Conservation (phyloP, 257 asterid species). For the Solanum virginianum region DNA sequence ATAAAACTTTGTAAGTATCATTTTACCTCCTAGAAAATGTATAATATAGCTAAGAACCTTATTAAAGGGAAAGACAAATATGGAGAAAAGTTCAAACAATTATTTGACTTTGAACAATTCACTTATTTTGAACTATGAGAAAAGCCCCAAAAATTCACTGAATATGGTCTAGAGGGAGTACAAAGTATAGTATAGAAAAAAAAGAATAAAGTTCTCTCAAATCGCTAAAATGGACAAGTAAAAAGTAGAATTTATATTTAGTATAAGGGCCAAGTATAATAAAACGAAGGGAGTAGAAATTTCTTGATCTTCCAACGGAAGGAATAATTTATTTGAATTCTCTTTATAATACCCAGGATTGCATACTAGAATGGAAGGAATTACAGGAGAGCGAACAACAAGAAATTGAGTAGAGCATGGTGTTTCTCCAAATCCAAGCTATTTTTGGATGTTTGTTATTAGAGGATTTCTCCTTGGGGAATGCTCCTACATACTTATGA, state of each 20-base stretch:
- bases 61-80: too few species aligned
- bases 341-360: background rate
- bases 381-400: background rate
- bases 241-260: background rate
- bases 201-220: background rate
- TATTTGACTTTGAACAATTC: too few species aligned
- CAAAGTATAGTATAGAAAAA: background rate
- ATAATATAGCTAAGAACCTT: too few species aligned
- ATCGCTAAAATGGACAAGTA: background rate
- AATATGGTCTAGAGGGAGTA: too few species aligned
- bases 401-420: background rate
- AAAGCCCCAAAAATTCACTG: too few species aligned
- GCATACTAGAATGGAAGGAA: background rate
- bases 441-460: background rate
- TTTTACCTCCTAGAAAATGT: too few species aligned
- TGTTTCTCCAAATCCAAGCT: background rate
- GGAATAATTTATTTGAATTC: background rate
- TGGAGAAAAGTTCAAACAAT: too few species aligned
- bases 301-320: background rate
- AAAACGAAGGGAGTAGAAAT: background rate
- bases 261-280: background rate
- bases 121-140: too few species aligned
- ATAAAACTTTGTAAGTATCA: too few species aligned
- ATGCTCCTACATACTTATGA: background rate
- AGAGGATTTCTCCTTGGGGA: background rate